phyloP scores from a whole-genome alignment of 2,329 filamentous ascomycete species.

The Pseudocercospora musae region DNA sequence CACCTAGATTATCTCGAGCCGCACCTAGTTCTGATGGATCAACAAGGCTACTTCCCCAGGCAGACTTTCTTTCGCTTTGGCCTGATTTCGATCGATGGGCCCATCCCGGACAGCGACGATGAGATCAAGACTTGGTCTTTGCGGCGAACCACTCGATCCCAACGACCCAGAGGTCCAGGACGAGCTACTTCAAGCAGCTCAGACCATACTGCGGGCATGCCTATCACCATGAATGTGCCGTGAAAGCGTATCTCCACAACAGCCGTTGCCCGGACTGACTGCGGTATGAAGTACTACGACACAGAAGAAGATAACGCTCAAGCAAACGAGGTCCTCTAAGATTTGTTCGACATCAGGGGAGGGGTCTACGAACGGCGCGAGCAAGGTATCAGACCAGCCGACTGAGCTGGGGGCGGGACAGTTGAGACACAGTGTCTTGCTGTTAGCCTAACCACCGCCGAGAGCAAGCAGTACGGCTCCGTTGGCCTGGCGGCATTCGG shows the following conservation, averaged over 20 bases:
- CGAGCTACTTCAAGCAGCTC: neutral
- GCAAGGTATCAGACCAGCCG: neutral
- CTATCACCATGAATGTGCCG: neutral
- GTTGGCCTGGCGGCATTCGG: neutral
- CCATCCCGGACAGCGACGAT: neutral
- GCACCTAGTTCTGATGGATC: neutral
- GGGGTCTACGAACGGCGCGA: neutral
- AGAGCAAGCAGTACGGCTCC: neutral
- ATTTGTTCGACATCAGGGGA: neutral
- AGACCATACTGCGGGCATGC: neutral
- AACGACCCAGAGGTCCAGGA: neutral
- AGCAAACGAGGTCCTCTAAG: no score
- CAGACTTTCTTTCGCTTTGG: neutral
- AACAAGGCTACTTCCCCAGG: neutral
- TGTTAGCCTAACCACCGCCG: neutral
- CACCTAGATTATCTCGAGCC: no score
- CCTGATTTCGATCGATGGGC: neutral
- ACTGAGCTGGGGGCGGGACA: neutral
- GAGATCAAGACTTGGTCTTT: neutral
- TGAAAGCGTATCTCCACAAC: neutral
- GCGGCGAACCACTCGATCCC: neutral
- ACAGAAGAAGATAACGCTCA: neutral
- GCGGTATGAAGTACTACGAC: neutral
- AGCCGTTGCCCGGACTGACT: neutral
- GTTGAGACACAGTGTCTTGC: neutral